A percentile compares a stretch with the other conserved stretches of the same genome.
phyloP scores from a whole-genome alignment of 2,329 filamentous ascomycete genomes.

The Aspergillus brasiliensis region DNA sequence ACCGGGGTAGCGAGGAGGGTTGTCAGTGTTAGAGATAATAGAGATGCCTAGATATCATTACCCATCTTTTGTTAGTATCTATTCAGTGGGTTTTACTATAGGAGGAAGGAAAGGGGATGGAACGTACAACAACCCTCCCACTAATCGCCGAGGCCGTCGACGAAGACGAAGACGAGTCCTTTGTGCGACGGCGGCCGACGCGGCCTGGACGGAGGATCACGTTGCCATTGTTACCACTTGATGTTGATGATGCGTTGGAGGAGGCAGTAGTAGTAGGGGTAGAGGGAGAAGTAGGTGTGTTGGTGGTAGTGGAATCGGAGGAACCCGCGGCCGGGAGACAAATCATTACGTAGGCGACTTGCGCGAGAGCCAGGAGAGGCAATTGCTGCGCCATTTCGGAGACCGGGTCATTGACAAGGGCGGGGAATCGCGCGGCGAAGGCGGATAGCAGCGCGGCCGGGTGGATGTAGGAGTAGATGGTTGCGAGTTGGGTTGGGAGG shows the following conservation, averaged over 20 bases:
- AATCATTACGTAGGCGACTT: conserved; percentile 60
- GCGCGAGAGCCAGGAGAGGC: conserved; percentile 64
- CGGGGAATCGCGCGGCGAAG: conserved; percentile 64
- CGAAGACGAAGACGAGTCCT: not conserved
- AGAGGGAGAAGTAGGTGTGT: conserved; percentile 1
- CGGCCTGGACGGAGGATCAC: conserved; percentile 17
- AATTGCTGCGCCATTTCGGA: conserved; percentile 63
- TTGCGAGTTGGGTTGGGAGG: conserved; percentile 52
- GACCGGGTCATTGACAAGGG: conserved; percentile 71
- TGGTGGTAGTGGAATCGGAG: conserved; percentile 11
- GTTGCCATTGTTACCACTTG: not conserved
- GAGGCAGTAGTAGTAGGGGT: not conserved
- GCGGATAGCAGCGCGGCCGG: conserved; percentile 67
- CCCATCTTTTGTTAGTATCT: too few species aligned
- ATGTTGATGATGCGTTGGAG: not conserved
- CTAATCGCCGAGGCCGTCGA: too few species aligned
- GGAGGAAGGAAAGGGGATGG: not conserved
- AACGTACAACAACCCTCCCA: not conserved
- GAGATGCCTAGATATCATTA: conserved; percentile 57
- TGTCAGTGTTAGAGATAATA: conserved; percentile 65
- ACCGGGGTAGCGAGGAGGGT: conserved; percentile 58
- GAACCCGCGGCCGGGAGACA: conserved; percentile 60
- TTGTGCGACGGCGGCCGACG: conserved; percentile 24
- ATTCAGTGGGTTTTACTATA: too few species aligned
- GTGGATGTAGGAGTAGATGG: conserved; percentile 66